These are phyloP conservation scores for Pleodorina starrii DNA, from an alignment of 139 green algal genomes.

Conservation along the genomic window DNA sequence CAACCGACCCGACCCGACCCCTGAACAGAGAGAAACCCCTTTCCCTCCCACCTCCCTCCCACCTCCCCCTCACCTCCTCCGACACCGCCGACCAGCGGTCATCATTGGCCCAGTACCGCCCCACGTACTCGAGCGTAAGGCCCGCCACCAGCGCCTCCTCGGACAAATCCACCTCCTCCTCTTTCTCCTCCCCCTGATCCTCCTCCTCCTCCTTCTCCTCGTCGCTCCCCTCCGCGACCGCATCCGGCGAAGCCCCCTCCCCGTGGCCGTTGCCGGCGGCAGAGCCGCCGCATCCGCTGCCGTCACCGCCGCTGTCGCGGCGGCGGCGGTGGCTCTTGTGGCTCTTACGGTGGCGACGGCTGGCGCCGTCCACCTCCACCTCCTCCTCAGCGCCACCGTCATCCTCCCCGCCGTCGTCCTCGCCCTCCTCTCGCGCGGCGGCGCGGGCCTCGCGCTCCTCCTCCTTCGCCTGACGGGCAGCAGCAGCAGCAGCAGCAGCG, in stretches of 20 bases:
- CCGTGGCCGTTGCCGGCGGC: not conserved
- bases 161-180: slow-evolving; percentile 11
- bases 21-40: too few relatives aligned
- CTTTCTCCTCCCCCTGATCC: slow-evolving; percentile 9
- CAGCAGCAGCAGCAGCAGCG: too few relatives aligned
- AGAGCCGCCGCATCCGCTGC: not conserved
- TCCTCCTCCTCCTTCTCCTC: not conserved
- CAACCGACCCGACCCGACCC: too few relatives aligned
- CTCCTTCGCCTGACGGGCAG: not conserved
- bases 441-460: slow-evolving; percentile 33
- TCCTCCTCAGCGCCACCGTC: not conserved
- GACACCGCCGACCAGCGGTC: slow-evolving; percentile 72
- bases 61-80: slow-evolving; percentile 28
- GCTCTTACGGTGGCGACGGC: not conserved
- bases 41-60: too few relatives aligned
- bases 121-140: slow-evolving; percentile 62
- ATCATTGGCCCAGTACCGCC: slow-evolving; percentile 72
- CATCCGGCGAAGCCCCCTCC: not conserved
- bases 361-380: not conserved
- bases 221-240: not conserved
- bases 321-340: not conserved
- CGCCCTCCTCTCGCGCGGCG: slow-evolving; percentile 10
- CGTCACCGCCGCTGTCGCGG: not conserved
- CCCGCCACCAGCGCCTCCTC: slow-evolving; percentile 48
- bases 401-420: not conserved